Base-by-base conservation (phyloP, 257 asterid genomes). In the Galeopsis tetrahit region DNA sequence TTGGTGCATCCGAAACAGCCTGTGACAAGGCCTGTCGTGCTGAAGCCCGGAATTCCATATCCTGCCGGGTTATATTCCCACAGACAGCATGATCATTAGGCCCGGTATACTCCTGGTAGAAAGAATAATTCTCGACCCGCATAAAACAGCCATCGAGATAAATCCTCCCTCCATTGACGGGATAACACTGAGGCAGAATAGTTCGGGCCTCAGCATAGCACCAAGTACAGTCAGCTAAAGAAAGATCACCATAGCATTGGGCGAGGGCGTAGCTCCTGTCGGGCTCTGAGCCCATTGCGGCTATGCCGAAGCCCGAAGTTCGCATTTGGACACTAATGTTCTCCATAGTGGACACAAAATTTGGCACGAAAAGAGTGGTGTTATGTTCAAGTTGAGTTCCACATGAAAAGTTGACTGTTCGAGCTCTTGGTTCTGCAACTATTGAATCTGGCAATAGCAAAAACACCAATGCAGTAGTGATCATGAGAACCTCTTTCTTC, bases 211-310 rank as follows among this genome's bases (percentile, higher is more conserved):
- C 88, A 1, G 90, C 93, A 28, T 87, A 90, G 80, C 98, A 93
- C 62, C 85, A 57, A 2, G 82, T 88, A 17, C 98, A 93, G 63
- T 93, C 97, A 9, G 82, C 85, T 14, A 64, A 78, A 1, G 98
- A 89, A 57, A 93, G 96, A 48, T 93, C 97, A 1, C 97, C 94
- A 58, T 93, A 89, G 90, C 98, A 90, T 28, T 90, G 94, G 4
- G 88, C 96, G 3, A 90, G 10, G 1, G 85, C 96, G 31, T 83
- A 86, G 75, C 79, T 84, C 2, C 80, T 67, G 61, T 93, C 90
- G 4, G 79, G 92, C 48, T 91, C 90, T 5, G 83, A 66, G 58
- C 96, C 96, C 5, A 69, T 64, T 10, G 52, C 17, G 0, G 89
- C 86, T 9, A 40, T 13, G 43, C 97, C 97, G 32, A 77, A 89